Conservation (phyloP, 2,329 filamentous ascomycete genomes). For the Cephalotrichum gorgonifer region DNA sequence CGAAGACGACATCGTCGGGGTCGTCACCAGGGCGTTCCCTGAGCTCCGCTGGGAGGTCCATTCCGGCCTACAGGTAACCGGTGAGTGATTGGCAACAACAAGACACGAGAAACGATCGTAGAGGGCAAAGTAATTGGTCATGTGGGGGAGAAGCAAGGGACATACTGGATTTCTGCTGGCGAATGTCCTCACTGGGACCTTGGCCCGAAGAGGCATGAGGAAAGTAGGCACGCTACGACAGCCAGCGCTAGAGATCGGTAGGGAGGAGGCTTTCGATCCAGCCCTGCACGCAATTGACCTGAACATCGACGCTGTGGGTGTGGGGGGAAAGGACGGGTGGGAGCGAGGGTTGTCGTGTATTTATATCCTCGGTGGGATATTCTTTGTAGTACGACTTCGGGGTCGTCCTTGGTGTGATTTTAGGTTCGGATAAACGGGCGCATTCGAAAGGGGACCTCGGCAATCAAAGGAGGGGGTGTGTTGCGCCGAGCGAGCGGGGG, state of each 20-base stretch:
- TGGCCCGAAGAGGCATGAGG: conserved; percentile 73
- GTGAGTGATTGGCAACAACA: background rate
- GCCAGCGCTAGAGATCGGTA: conserved; percentile 29
- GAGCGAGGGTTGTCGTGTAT: background rate
- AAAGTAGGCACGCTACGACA: conserved; percentile 18
- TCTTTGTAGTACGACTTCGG: background rate
- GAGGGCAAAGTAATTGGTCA: background rate
- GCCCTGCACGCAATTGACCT: conserved; percentile 42
- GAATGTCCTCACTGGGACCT: conserved; percentile 30
- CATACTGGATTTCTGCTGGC: background rate
- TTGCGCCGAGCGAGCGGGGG: background rate
- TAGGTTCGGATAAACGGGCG: background rate
- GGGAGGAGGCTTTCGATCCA: conserved; percentile 36
- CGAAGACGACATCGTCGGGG: conserved; percentile 86
- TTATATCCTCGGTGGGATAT: no score
- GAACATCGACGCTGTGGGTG: conserved; percentile 15
- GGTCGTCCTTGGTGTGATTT: background rate
- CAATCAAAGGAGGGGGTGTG: background rate
- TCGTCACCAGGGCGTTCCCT: conserved; percentile 44
- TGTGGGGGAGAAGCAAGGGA: background rate
- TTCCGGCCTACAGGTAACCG: background rate
- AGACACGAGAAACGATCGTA: background rate
- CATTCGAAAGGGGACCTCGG: background rate
- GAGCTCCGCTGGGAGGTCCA: background rate
- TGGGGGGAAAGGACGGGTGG: conserved; percentile 9